A percentile compares a stretch with the other conserved stretches of the same genome.
These are phyloP conservation scores for Macrophomina tecta DNA, from an alignment of 2,329 filamentous ascomycete species.

Conservation along the genomic window DNA sequence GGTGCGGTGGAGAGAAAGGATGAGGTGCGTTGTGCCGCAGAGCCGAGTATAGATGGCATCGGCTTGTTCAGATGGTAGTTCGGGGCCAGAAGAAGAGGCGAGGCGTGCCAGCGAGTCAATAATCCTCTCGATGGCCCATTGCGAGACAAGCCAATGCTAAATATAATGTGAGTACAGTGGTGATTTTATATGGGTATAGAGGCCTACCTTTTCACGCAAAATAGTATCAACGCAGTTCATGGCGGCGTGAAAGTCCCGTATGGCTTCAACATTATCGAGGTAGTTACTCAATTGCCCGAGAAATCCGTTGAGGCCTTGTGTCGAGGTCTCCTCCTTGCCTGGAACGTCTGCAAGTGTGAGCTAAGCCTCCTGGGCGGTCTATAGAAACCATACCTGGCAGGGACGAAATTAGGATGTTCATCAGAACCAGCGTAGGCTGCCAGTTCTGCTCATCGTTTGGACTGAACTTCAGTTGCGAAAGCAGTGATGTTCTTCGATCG, in stretches of 20 bases:
- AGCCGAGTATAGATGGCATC: slow-evolving; percentile 59
- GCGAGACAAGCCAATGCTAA: slow-evolving; percentile 49
- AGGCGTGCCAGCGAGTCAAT: slow-evolving; percentile 46
- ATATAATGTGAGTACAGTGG: slow-evolving; percentile 12
- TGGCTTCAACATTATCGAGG: slow-evolving; percentile 15
- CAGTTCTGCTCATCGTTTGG: slow-evolving; percentile 14
- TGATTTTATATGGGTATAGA: neutral
- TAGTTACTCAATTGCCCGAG: slow-evolving; percentile 18
- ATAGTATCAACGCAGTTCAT: slow-evolving; percentile 37
- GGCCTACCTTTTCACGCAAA: slow-evolving; percentile 33
- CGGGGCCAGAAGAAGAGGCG: slow-evolving; percentile 40
- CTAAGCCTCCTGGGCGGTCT: neutral
- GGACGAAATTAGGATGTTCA: slow-evolving; percentile 24
- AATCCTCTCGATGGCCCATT: slow-evolving; percentile 51
- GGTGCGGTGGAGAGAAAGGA: slow-evolving; percentile 63
- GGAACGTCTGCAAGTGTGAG: slow-evolving; percentile 21
- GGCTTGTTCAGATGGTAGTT: slow-evolving; percentile 36
- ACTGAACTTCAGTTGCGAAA: slow-evolving; percentile 19
- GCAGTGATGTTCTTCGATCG: slow-evolving; percentile 15
- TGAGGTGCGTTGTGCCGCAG: slow-evolving; percentile 58
- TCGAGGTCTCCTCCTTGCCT: slow-evolving; percentile 12
- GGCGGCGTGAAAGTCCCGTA: slow-evolving; percentile 20
- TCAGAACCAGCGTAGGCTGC: slow-evolving; percentile 9
- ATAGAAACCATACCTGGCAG: slow-evolving; percentile 15
- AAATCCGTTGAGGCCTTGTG: slow-evolving; percentile 20